A percentile compares a stretch with the other conserved stretches of the same genome.
Evolutionary conservation across 2,329 filamentous ascomycete genomes (phyloP).

Genomic region (Metarhizium sp.): DNA sequence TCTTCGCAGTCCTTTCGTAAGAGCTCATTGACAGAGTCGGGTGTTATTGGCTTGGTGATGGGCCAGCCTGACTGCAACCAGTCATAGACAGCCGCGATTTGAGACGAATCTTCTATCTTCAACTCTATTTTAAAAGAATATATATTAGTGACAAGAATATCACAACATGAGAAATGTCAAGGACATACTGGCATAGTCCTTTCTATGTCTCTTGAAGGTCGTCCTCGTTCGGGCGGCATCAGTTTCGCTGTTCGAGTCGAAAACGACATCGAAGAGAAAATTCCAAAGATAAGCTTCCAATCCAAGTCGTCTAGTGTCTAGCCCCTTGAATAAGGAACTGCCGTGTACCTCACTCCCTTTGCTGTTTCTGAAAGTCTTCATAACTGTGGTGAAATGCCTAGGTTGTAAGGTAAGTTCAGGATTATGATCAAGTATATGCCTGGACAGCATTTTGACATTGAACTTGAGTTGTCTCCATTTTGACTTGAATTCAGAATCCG

Average conservation of each 20-base stretch:
- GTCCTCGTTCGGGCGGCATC: not conserved
- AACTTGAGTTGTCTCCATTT: slow-evolving; percentile 12
- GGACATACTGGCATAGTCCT: not conserved
- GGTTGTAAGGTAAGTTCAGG: not conserved
- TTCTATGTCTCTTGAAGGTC: not conserved
- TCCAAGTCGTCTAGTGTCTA: not conserved
- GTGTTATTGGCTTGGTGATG: not conserved
- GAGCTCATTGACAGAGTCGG: not conserved
- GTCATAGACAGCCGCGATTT: not conserved
- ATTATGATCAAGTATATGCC: not conserved
- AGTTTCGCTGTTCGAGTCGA: not conserved
- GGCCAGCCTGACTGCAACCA: not conserved
- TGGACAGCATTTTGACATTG: slow-evolving; percentile 5
- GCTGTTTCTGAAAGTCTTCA: not conserved
- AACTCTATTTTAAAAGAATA: not conserved
- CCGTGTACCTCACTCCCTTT: not conserved
- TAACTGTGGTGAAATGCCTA: not conserved
- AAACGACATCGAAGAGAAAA: not conserved
- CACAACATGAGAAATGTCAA: not conserved
- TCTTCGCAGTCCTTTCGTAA: not conserved
- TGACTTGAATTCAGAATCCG: slow-evolving; percentile 6
- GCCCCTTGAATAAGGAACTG: not conserved
- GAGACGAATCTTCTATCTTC: not conserved
- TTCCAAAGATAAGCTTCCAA: not conserved
- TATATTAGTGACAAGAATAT: not conserved